Conservation (phyloP, 805 yeast species). For the Candida argentea region DNA sequence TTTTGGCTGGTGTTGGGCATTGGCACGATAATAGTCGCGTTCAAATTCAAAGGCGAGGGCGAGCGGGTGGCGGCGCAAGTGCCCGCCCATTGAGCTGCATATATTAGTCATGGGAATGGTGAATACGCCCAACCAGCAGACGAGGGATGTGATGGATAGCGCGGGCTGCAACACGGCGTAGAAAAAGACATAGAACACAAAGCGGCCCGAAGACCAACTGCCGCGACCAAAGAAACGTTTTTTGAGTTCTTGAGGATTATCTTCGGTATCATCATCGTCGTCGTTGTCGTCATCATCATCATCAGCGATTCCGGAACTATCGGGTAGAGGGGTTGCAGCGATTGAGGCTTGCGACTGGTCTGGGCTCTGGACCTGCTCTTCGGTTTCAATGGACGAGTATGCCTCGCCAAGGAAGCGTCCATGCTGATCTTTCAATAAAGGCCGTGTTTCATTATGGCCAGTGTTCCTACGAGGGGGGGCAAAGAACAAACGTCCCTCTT, state of each 20-base stretch:
- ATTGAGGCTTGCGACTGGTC: neutral
- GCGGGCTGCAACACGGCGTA: constrained; percentile 66
- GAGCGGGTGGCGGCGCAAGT: constrained; percentile 82
- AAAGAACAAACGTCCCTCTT: constrained; percentile 71
- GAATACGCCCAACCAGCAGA: constrained; percentile 78
- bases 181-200: constrained; percentile 62
- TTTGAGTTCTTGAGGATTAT: constrained; percentile 15
- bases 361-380: constrained; percentile 1
- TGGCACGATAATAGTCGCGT: constrained; percentile 31
- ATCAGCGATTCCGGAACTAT: constrained; percentile 1
- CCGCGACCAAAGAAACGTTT: constrained; percentile 83
- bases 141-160: constrained; percentile 38
- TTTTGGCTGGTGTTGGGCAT: constrained; percentile 17
- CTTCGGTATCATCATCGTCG: constrained; percentile 7
- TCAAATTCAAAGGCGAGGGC: constrained; percentile 70
- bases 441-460: constrained; percentile 20
- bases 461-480: constrained; percentile 49
- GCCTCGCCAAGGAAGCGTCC: constrained; percentile 31
- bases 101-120: constrained; percentile 92
- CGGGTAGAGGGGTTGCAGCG: neutral
- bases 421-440: constrained; percentile 31
- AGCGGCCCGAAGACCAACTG: constrained; percentile 76
- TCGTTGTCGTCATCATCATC: constrained; percentile 3
- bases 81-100: constrained; percentile 54
- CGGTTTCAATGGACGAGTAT: constrained; percentile 20